Evolutionary conservation across 2,329 filamentous ascomycete species (phyloP).

Genomic region (Plenodomus biglobosus): DNA sequence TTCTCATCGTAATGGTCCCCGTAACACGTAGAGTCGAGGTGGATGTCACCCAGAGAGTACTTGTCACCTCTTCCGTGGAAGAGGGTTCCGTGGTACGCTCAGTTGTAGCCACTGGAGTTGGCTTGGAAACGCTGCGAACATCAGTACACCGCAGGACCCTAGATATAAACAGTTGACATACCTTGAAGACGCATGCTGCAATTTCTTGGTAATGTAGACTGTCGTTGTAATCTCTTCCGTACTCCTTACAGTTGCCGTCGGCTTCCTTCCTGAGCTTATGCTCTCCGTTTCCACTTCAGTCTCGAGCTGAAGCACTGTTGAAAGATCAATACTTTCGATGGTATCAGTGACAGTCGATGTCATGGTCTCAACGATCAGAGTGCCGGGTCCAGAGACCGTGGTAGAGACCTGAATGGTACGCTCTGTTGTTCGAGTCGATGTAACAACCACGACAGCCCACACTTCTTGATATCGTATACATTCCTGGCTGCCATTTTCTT

Average conservation of each 20-base stretch:
- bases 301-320: constrained; percentile 43
- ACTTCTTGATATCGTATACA: constrained; percentile 48
- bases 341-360: constrained; percentile 44
- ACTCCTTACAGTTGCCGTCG: constrained; percentile 9
- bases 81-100: not conserved
- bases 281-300: constrained; percentile 43
- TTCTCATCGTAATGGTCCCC: constrained; percentile 16
- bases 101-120: constrained; percentile 4
- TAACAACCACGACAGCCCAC: constrained; percentile 47
- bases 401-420: constrained; percentile 45
- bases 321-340: constrained; percentile 44
- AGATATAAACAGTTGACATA: constrained; percentile 2
- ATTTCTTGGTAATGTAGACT: constrained; percentile 25
- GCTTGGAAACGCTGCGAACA: constrained; percentile 9
- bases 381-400: constrained; percentile 39
- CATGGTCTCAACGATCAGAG: constrained; percentile 45
- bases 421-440: constrained; percentile 40
- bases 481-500: constrained; percentile 40
- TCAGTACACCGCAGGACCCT: not conserved
- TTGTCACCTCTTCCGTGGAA: constrained; percentile 9
- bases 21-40: constrained; percentile 3
- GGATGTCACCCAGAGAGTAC: constrained; percentile 20
- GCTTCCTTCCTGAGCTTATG: constrained; percentile 25
- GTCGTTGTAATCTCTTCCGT: constrained; percentile 13
- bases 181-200: constrained; percentile 22